Evolutionary conservation across 2,329 filamentous ascomycete genomes (phyloP).

Genomic region (Colletotrichum sp.): DNA sequence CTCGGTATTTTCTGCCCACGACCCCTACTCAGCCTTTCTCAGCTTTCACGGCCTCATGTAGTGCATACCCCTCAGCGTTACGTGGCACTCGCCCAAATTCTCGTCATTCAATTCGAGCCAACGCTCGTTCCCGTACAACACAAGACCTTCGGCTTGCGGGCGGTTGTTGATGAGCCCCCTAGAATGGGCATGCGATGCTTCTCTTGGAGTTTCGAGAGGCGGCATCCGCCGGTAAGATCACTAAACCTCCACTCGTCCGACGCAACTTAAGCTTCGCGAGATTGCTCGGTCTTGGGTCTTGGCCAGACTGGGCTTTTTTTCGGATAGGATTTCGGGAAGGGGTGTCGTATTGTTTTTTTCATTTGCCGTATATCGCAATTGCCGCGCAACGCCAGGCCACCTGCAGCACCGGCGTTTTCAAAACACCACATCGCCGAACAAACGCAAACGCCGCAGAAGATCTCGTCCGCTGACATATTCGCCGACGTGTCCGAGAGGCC

Average conservation of each 20-base stretch:
- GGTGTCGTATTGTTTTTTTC: not conserved
- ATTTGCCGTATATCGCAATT: not conserved
- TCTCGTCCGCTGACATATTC: not conserved
- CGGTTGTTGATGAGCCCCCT: not conserved
- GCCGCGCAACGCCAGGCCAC: not conserved
- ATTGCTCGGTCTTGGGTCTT: not conserved
- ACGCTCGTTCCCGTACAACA: not conserved
- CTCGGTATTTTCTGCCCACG: not conserved
- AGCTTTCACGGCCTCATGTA: not conserved
- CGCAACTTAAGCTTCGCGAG: not conserved
- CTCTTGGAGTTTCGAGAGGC: not conserved
- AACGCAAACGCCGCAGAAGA: not conserved
- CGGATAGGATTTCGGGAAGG: not conserved
- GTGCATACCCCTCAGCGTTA: not conserved
- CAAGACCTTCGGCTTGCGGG: not conserved
- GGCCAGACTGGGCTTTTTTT: not conserved
- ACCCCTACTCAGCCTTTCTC: not conserved
- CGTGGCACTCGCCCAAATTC: not conserved
- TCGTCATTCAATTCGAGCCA: not conserved
- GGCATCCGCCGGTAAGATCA: not conserved
- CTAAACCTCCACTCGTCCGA: not conserved
- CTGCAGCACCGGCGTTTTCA: not conserved
- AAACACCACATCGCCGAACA: not conserved
- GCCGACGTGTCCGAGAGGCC: not conserved
- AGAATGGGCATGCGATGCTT: not conserved